These are phyloP conservation scores for Pinus taeda DNA, from an alignment of 75 land plant genomes.

Conservation along the genomic window DNA sequence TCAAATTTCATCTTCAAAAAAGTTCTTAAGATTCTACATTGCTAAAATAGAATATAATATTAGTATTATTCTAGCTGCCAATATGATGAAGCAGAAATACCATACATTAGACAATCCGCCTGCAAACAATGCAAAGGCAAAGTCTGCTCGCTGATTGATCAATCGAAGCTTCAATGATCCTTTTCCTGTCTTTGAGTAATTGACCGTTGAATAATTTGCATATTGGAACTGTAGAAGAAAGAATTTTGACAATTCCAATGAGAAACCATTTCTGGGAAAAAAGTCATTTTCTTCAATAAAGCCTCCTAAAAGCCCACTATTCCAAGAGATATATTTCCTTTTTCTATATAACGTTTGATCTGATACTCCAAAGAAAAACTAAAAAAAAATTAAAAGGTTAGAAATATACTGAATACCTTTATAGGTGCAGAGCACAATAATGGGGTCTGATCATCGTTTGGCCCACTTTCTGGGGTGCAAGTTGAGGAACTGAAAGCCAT, in stretches of 20 bases:
- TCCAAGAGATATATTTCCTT: too few relatives aligned
- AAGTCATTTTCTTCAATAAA: too few relatives aligned
- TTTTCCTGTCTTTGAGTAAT: constrained; percentile 51
- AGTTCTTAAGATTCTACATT: too few relatives aligned
- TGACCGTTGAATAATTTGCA: constrained; percentile 42
- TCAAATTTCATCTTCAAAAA: too few relatives aligned
- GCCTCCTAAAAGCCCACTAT: too few relatives aligned
- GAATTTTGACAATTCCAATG: neutral
- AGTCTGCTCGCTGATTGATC: constrained; percentile 82
- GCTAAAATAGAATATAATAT: too few relatives aligned
- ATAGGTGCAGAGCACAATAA: constrained; percentile 15
- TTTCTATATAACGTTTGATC: neutral
- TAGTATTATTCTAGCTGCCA: too few relatives aligned
- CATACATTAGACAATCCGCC: constrained; percentile 78
- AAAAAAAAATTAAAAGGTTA: neutral
- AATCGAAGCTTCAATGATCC: constrained; percentile 52
- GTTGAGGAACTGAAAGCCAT: constrained; percentile 8
- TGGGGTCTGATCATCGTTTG: neutral
- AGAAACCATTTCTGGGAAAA: neutral
- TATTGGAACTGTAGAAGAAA: constrained; percentile 55
- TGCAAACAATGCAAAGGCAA: constrained; percentile 74
- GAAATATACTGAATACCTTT: constrained; percentile 13
- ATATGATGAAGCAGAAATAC: constrained; percentile 7
- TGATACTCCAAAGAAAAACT: neutral
- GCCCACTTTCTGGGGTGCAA: neutral